These are phyloP conservation scores for Brasilioporus rufonigricans DNA, from an alignment of 768 basidiomycete genomes.

Conservation along the genomic window DNA sequence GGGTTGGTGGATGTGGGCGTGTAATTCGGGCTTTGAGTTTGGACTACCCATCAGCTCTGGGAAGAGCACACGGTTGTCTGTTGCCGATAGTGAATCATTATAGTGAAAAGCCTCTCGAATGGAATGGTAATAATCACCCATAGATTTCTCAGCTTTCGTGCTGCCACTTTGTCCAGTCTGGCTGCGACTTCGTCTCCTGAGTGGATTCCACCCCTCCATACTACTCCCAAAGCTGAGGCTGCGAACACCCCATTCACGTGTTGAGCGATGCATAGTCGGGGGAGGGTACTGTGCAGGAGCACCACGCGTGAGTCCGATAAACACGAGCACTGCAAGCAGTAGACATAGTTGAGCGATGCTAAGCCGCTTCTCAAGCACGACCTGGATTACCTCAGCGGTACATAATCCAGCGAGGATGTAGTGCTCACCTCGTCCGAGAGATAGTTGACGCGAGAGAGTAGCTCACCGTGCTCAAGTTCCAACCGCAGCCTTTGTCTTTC, in stretches of 20 bases:
- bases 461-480: constrained; percentile 67
- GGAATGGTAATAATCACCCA: constrained; percentile 4
- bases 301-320: constrained; percentile 84
- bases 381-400: constrained; percentile 39
- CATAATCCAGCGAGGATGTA: not conserved
- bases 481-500: constrained; percentile 63
- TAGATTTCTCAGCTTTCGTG: constrained; percentile 14
- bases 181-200: constrained; percentile 31
- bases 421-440: constrained; percentile 74
- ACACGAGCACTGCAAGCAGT: constrained; percentile 77
- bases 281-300: constrained; percentile 35
- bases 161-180: constrained; percentile 15
- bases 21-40: not conserved
- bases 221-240: constrained; percentile 57
- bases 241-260: constrained; percentile 56
- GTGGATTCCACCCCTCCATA: constrained; percentile 34
- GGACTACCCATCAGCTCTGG: not conserved
- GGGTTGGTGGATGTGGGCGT: not conserved
- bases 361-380: constrained; percentile 84
- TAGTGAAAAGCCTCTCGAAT: not conserved
- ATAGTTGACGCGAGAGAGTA: constrained; percentile 68
- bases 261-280: constrained; percentile 19
- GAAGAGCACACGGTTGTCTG: not conserved
- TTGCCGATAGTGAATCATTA: not conserved
- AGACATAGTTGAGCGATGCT: constrained; percentile 86